phyloP scores from a whole-genome alignment of 2,329 filamentous ascomycete species.

The Thelonectria discophora region DNA sequence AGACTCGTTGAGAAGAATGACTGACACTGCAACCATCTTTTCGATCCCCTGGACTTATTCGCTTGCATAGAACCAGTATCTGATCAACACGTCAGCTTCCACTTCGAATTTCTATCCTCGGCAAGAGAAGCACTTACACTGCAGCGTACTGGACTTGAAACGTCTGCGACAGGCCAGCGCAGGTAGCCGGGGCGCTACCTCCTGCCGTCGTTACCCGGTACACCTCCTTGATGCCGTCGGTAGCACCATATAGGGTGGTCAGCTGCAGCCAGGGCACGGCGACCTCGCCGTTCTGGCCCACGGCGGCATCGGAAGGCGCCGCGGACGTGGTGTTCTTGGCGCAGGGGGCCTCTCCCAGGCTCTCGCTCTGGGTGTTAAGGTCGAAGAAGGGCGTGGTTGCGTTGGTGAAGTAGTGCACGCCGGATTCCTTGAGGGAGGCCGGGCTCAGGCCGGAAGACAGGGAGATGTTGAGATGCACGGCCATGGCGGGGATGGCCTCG shows the following conservation, averaged over 20 bases:
- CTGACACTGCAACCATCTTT: not conserved
- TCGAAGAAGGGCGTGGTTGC: slow-evolving; percentile 80
- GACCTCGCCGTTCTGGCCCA: slow-evolving; percentile 69
- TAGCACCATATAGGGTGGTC: slow-evolving; percentile 59
- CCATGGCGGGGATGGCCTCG: slow-evolving; percentile 69
- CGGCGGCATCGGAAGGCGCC: slow-evolving; percentile 69
- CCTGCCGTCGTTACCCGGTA: slow-evolving; percentile 88
- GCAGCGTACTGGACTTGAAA: slow-evolving; percentile 85
- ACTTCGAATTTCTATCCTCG: not conserved
- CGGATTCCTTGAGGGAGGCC: slow-evolving; percentile 70
- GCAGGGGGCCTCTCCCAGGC: slow-evolving; percentile 69
- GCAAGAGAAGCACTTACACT: slow-evolving; percentile 69
- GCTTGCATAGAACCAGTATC: slow-evolving; percentile 43
- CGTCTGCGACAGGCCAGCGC: slow-evolving; percentile 66
- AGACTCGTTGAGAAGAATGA: not conserved
- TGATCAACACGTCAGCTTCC: slow-evolving; percentile 30
- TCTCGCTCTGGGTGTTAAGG: slow-evolving; percentile 65
- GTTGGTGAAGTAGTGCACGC: slow-evolving; percentile 83
- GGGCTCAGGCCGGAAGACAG: slow-evolving; percentile 58
- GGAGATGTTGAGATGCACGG: slow-evolving; percentile 71
- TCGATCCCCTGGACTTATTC: slow-evolving; percentile 14
- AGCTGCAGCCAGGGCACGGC: slow-evolving; percentile 87
- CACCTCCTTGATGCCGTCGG: slow-evolving; percentile 74
- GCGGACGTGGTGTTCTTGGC: slow-evolving; percentile 67
- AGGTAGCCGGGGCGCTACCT: slow-evolving; percentile 78